Conservation (phyloP, 192 early-diverging fungal species). For the Rhizophagus prolifer region DNA sequence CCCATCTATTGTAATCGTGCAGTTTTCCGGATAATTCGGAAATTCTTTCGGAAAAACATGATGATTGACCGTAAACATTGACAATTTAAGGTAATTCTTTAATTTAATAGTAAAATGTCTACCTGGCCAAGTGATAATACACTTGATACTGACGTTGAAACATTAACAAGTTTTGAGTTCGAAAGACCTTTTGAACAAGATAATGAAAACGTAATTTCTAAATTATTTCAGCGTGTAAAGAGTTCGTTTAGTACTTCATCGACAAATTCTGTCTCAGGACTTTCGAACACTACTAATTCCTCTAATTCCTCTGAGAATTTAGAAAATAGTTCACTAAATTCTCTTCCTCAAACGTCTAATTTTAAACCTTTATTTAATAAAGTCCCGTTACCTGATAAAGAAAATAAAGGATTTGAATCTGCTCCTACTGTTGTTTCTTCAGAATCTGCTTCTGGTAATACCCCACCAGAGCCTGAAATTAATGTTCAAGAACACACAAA, state of each 20-base stretch:
- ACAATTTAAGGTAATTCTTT: background rate
- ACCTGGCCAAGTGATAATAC: background rate
- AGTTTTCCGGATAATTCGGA: no score
- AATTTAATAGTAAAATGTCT: background rate
- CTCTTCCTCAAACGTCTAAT: background rate
- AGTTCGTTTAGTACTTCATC: conserved; percentile 37
- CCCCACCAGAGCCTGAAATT: background rate
- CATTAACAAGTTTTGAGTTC: conserved; percentile 47
- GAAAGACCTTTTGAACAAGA: conserved; percentile 30
- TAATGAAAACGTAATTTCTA: conserved; percentile 56
- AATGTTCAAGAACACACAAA: conserved; percentile 1
- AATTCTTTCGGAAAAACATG: no score
- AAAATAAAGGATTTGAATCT: conserved; percentile 8
- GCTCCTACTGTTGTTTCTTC: conserved; percentile 12
- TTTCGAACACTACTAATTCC: background rate
- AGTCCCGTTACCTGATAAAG: conserved; percentile 10
- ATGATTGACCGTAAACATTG: no score
- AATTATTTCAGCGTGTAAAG: conserved; percentile 55
- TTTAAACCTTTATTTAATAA: background rate
- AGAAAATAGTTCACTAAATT: background rate
- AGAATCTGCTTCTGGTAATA: background rate
- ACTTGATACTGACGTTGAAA: conserved; percentile 10
- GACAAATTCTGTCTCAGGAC: background rate
- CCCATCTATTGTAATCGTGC: no score
- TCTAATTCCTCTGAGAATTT: background rate